These are phyloP conservation scores for Cystofilobasidium macerans DNA, from an alignment of 768 basidiomycete species.

Conservation along the genomic window DNA sequence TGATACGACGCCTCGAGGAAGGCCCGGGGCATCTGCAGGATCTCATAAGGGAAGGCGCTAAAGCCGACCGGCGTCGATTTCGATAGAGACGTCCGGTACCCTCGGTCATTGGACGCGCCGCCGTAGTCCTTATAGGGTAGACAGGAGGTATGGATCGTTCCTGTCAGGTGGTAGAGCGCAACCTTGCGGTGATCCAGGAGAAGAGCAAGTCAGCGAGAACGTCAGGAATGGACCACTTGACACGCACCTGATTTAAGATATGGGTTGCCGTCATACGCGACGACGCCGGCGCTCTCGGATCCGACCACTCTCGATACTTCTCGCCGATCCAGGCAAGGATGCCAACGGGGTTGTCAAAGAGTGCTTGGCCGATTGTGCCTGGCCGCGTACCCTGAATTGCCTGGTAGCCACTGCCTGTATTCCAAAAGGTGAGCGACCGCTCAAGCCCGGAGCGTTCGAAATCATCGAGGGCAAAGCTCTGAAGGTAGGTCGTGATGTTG, in stretches of 20 bases:
- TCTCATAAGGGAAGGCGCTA: not conserved
- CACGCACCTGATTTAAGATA: slow-evolving; percentile 15
- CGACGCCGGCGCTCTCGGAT: slow-evolving; percentile 12
- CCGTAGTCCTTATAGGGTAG: slow-evolving; percentile 1
- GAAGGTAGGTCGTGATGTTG: not conserved
- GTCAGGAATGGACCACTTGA: too few species aligned
- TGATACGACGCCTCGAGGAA: not conserved
- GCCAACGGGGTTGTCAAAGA: slow-evolving; percentile 25
- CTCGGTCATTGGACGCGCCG: not conserved
- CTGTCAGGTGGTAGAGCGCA: slow-evolving; percentile 14
- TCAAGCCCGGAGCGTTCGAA: slow-evolving; percentile 9
- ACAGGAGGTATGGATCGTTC: slow-evolving; percentile 10
- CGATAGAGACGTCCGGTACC: not conserved
- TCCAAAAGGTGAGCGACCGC: slow-evolving; percentile 13
- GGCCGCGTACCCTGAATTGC: slow-evolving; percentile 24
- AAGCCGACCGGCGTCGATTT: not conserved
- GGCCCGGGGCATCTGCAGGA: not conserved
- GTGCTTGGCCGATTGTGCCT: not conserved
- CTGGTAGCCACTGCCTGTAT: slow-evolving; percentile 26
- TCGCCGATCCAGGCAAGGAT: slow-evolving; percentile 31
- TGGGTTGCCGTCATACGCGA: not conserved
- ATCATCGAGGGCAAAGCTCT: not conserved
- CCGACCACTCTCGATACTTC: slow-evolving; percentile 32
- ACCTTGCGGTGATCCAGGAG: too few species aligned
- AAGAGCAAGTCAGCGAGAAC: too few species aligned